Evolutionary conservation across 139 green algal genomes (phyloP).

Genomic region (Auxenochlorella pyrenoidosa): DNA sequence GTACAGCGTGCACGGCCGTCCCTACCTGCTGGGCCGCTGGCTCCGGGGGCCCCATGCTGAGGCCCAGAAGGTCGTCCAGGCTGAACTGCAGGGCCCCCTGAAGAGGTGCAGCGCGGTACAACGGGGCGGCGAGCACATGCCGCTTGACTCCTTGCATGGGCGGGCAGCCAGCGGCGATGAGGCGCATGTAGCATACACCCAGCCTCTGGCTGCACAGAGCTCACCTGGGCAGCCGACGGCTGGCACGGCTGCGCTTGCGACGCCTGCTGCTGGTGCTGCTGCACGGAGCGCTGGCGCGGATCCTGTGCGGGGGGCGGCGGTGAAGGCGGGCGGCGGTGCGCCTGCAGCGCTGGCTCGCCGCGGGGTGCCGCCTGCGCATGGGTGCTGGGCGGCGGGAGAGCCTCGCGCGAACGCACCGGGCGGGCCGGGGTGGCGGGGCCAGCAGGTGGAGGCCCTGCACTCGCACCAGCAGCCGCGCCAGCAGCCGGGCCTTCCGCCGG

Average conservation of each 20-base stretch:
- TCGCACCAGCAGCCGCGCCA: neutral
- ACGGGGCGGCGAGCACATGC: too few species aligned
- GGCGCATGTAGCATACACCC: too few species aligned
- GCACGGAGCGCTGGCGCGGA: neutral
- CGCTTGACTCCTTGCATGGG: too few species aligned
- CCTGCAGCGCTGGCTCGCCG: neutral
- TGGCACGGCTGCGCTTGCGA: too few species aligned
- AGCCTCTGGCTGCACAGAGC: too few species aligned
- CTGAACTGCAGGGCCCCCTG: neutral
- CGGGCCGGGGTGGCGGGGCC: neutral
- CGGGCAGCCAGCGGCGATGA: too few species aligned
- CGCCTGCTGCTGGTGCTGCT: too few species aligned
- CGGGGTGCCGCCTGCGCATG: neutral
- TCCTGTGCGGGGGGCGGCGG: neutral
- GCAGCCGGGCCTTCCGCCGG: neutral
- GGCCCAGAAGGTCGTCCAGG: slow-evolving; percentile 30
- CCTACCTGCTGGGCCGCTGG: neutral
- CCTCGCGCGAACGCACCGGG: neutral
- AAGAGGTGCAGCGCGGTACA: too few species aligned
- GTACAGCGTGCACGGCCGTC: too few species aligned
- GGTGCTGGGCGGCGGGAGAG: neutral
- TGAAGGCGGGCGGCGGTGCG: neutral
- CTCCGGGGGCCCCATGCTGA: neutral
- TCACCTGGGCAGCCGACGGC: too few species aligned
- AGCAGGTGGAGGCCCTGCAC: neutral